Conservation (phyloP, 495 filamentous ascomycete species). For the Xylaria acuta region DNA sequence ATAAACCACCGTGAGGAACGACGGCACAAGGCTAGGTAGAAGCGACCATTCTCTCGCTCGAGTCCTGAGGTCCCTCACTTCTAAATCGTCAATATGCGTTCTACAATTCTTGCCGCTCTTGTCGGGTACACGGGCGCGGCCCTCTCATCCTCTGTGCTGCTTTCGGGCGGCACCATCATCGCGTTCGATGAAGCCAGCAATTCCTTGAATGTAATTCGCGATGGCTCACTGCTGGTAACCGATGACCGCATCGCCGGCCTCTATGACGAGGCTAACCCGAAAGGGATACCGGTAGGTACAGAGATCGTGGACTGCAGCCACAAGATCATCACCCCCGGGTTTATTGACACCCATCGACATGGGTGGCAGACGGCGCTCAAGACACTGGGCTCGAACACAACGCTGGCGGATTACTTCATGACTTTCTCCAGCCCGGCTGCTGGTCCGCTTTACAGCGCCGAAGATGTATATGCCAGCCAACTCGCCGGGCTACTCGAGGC, state of each 20-base stretch:
- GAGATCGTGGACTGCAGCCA: conserved; percentile 58
- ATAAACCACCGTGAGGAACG: conserved; percentile 7
- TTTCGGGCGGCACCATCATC: conserved; percentile 51
- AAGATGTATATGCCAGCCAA: conserved; percentile 62
- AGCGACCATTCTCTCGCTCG: neutral
- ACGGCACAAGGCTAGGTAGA: neutral
- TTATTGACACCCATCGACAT: conserved; percentile 67
- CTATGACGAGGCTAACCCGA: conserved; percentile 31
- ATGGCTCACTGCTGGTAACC: conserved; percentile 48
- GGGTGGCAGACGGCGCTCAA: conserved; percentile 63
- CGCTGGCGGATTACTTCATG: conserved; percentile 37
- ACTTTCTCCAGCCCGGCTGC: conserved; percentile 28
- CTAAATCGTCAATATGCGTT: conserved; percentile 14
- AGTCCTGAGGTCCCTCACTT: neutral
- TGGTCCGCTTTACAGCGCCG: conserved; percentile 46
- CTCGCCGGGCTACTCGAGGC: conserved; percentile 59
- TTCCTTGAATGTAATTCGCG: conserved; percentile 44
- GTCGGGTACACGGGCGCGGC: conserved; percentile 10
- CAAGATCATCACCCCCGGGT: conserved; percentile 65
- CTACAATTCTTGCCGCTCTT: conserved; percentile 12
- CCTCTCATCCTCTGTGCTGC: conserved; percentile 40
- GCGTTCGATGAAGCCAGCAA: conserved; percentile 45
- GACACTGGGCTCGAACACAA: conserved; percentile 39
- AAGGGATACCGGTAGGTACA: conserved; percentile 25
- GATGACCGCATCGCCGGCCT: conserved; percentile 49